Evolutionary conservation across 2,329 filamentous ascomycete species (phyloP), one percentile per base, ranked within the genome.

Genomic region (Xenosphaeropsis pyriputrescens): DNA sequence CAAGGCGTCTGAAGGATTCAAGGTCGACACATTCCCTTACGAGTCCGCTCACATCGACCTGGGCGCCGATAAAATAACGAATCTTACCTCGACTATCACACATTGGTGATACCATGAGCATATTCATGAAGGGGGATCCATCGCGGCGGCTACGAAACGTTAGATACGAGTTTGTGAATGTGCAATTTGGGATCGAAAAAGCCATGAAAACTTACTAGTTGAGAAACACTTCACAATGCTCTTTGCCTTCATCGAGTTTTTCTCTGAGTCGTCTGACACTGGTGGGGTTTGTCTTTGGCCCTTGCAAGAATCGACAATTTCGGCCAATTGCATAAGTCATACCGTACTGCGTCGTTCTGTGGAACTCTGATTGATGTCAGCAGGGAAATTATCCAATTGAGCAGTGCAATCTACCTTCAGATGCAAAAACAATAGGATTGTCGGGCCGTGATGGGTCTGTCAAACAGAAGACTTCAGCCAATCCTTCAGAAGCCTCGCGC

Each of bases 241-340:
- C 81, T 46, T 72, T 67, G n/a, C 78, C 77, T 1, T 65, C 68
- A 6, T 63, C 55, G 9, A 80, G 58, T 18, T 74, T 75, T 31
- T 79, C 69, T 22, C 69, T 64, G 9, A 88, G 61, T 38, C 83
- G 65, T 38, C 64, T 58, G 0, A 81, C 64, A 36, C 75, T 80
- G 43, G 69, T 66, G 0, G 63, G 64, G 45, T 79, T 79, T 5
- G 81, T 85, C 47, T 70, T 72, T 0, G 80, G 80, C 0, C 83
- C 82, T 53, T 86, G 82, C 2, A 88, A 67, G 48, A 88, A 86
- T 6, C 82, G 73, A 48, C 82, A 86, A 45, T 88, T 88, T 22
- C 79, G 72, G 0, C 82, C 82, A 14, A 88, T 70, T 3, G 76
- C 71, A 51, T 86, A 84, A 39, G 66, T 68, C 59, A 81, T 74